Evolutionary conservation across 2,329 filamentous ascomycete genomes (phyloP), one percentile per base, ranked within the genome.

Genomic region (Camillea tinctor): DNA sequence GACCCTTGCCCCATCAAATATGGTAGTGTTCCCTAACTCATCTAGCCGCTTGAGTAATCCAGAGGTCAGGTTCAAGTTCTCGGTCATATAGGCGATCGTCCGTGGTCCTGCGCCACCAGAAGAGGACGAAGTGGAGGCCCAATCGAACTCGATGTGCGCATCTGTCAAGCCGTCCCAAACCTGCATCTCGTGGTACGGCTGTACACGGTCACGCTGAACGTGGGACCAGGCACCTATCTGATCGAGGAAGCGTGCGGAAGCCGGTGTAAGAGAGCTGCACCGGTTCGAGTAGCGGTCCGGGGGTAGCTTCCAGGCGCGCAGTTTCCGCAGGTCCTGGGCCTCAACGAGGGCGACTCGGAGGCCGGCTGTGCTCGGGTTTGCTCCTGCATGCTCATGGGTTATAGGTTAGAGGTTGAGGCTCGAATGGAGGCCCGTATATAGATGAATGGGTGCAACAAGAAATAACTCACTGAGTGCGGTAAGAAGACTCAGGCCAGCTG

Each of bases 161-260:
- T 88, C 93, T 49, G 90, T 91, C 59, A 97, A 86, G 63, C 94
- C 96, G 74, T 99, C 95, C 95, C 96, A 99, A 30, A 98, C 95
- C 74, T 97, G 90, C 95, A 99, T 99, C 69, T 94, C 91, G 61
- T 96, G 88, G 75, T 97, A 99, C 0, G 88, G 84, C 78, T 97
- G 93, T 36, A 95, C 86, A 30, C 95, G 87, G 5, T 85, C 80
- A 50, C 81, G 78, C 66, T 91, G 84, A 62, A 97, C 80, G 71
- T 96, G 87, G 6, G 81, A 72, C 95, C 94, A 98, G 54, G 90
- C 93, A 40, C 94, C 95, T 62, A 96, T 95, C 4, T 84, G 80
- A 71, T 91, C 83, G 64, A 98, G 83, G 71, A 95, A 97, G 3
- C 82, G 83, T n/a, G 92, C 89, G 0, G 93, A 97, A 0, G 90